Evolutionary conservation across 495 filamentous ascomycete species (phyloP).

Genomic region (Neurospora intermedia): DNA sequence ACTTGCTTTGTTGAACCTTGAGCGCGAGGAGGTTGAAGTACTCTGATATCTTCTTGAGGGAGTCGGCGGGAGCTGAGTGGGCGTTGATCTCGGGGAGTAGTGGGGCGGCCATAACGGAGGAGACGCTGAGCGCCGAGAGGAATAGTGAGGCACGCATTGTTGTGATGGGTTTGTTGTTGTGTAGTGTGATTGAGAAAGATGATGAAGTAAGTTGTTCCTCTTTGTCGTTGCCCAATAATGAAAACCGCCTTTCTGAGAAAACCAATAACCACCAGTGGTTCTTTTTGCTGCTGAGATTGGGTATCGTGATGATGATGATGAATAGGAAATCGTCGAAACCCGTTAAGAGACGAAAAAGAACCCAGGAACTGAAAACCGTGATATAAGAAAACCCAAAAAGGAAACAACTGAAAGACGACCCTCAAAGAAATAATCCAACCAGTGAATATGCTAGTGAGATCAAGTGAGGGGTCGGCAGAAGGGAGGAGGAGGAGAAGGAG

Average conservation of each 20-base stretch:
- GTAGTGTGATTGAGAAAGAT: not conserved
- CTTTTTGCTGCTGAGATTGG: slow-evolving; percentile 6
- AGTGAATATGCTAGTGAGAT: not conserved
- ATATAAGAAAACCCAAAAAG: not conserved
- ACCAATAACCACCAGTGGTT: slow-evolving; percentile 6
- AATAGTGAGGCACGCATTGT: slow-evolving; percentile 38
- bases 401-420: slow-evolving; percentile 12
- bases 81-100: slow-evolving; percentile 28
- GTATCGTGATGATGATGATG: slow-evolving; percentile 13
- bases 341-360: slow-evolving; percentile 12
- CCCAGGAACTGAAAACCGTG: not conserved
- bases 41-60: slow-evolving; percentile 33
- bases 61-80: slow-evolving; percentile 22
- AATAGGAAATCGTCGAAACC: slow-evolving; percentile 19
- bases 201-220: not conserved
- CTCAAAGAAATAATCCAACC: slow-evolving; percentile 6
- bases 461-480: slow-evolving; percentile 14
- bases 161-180: slow-evolving; percentile 6
- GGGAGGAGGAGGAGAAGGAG: slow-evolving; percentile 18
- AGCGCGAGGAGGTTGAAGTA: slow-evolving; percentile 44
- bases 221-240: not conserved
- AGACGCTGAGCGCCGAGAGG: slow-evolving; percentile 33
- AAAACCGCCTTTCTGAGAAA: not conserved
- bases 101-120: slow-evolving; percentile 38
- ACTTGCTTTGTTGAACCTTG: slow-evolving; percentile 34